Base-by-base conservation (phyloP, 2,329 filamentous ascomycete genomes). In the Intubia oerlemansii region DNA sequence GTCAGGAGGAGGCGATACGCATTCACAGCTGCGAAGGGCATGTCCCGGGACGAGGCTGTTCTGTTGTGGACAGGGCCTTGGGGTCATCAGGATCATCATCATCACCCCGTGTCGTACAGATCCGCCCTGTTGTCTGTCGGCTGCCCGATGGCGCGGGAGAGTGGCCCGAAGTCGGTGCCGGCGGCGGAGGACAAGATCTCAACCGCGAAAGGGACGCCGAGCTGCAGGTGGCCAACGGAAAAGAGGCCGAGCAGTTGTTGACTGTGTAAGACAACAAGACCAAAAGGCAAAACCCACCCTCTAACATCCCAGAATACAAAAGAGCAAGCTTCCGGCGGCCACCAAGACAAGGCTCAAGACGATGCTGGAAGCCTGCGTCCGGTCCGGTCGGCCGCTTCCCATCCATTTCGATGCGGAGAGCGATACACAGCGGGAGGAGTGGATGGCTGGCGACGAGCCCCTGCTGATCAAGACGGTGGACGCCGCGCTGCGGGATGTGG, bases 1-100 rank as follows among this genome's bases (percentile, higher is more conserved):
- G n/a, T 46, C 61, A 4, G 11, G 17, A n/a, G 12, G 17, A 14
- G 13, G 5, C 6, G 13, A 68, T 66, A 1, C 66, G 75, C 3
- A 56, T 95, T 6, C 85, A 95, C 46, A 90, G 80, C 42, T 93
- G 85, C 39, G 82, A 91, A 42, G 73, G 67, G 36, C 77, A 71
- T 0, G 66, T 10, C 4, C 8, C 8, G 8, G 19, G 19, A n/a
- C n/a, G 19, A n/a, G 22, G 62, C 34, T 57, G 60, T 14, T 81
- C 75, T 38, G 42, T 52, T 0, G 51, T 58, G 0, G 55, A 52
- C 27, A 45, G 43, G 38, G 56, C n/a, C n/a, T n/a, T n/a, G n/a
- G n/a, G n/a, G n/a, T n/a, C n/a, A n/a, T n/a, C n/a, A n/a, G n/a
- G n/a, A n/a, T n/a, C n/a, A n/a, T n/a, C n/a, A n/a, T n/a, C n/a